A percentile compares a stretch with the other conserved stretches of the same genome.
phyloP scores from a whole-genome alignment of 1,139 yeast species.

The Entelexis sorbosivorans region DNA sequence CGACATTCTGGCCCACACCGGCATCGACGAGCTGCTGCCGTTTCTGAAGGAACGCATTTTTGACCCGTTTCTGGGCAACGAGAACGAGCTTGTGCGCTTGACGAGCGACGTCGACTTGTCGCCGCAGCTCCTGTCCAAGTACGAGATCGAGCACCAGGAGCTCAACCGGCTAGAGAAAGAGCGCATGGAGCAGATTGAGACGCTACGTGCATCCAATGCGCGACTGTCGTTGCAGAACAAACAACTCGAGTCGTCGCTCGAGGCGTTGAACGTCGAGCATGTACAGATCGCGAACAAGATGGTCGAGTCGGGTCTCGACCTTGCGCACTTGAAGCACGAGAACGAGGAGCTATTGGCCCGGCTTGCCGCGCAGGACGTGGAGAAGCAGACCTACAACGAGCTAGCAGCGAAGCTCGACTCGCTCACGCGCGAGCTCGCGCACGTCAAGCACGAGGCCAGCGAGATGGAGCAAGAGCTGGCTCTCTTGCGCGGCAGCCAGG shows the following conservation, averaged over 20 bases:
- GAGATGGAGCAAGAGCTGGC: conserved; percentile 32
- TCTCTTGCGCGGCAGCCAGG: conserved; percentile 18
- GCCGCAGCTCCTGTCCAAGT: conserved; percentile 60
- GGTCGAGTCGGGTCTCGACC: conserved; percentile 50
- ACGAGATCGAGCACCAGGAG: conserved; percentile 62
- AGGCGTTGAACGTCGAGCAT: conserved; percentile 67
- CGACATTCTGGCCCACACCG: conserved; percentile 44
- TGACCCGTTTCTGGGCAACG: conserved; percentile 52
- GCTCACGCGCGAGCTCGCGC: conserved; percentile 39
- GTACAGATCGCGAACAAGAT: conserved; percentile 64
- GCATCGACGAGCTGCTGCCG: conserved; percentile 61
- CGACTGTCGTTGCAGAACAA: conserved; percentile 63
- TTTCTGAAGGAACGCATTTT: conserved; percentile 72
- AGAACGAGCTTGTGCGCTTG: conserved; percentile 66
- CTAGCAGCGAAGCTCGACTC: conserved; percentile 41
- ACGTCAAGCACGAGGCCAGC: conserved; percentile 53
- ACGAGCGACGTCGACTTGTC: conserved; percentile 61
- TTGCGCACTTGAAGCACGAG: conserved; percentile 55
- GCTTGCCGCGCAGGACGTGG: conserved; percentile 9
- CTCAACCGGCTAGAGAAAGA: conserved; percentile 58
- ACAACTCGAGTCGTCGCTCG: conserved; percentile 58
- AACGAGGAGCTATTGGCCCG: conserved; percentile 42
- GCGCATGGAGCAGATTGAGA: conserved; percentile 59
- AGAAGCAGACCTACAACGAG: conserved; percentile 30
- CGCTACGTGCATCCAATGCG: conserved; percentile 54